phyloP scores from a whole-genome alignment of 768 basidiomycete species.

The Boletales sp. region DNA sequence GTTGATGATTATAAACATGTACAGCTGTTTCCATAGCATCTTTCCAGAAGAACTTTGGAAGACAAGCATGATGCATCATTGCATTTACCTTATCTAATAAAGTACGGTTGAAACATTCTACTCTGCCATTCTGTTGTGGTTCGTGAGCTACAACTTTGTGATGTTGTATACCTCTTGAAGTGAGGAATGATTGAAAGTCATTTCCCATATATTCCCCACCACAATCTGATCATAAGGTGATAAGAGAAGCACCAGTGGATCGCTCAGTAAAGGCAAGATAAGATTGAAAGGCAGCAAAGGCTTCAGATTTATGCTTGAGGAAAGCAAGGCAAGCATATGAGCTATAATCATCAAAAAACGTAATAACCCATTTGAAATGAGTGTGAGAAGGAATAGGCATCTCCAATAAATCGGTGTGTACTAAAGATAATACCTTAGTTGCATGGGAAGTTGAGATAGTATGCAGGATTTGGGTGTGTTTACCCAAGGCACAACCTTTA shows the following conservation, averaged over 20 bases:
- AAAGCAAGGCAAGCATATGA: not conserved
- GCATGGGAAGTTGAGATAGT: no score
- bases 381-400: not conserved
- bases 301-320: not conserved
- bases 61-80: not conserved
- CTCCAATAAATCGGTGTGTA: not conserved
- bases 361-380: not conserved
- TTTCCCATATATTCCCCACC: no score
- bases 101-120: not conserved
- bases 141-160: not conserved
- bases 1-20: not conserved
- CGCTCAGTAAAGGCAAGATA: not conserved
- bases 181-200: not conserved
- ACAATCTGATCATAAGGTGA: not conserved
- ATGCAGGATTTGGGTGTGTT: no score
- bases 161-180: not conserved
- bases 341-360: not conserved
- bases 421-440: no score
- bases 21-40: no score
- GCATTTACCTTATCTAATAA: not conserved
- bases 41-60: no score
- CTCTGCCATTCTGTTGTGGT: not conserved
- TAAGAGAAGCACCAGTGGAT: not conserved
- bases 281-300: not conserved
- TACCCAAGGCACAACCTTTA: no score